Evolutionary conservation across 805 yeast genomes (phyloP), one percentile per base, ranked within the genome.

Genomic region (Pichia thaimueangensis): DNA sequence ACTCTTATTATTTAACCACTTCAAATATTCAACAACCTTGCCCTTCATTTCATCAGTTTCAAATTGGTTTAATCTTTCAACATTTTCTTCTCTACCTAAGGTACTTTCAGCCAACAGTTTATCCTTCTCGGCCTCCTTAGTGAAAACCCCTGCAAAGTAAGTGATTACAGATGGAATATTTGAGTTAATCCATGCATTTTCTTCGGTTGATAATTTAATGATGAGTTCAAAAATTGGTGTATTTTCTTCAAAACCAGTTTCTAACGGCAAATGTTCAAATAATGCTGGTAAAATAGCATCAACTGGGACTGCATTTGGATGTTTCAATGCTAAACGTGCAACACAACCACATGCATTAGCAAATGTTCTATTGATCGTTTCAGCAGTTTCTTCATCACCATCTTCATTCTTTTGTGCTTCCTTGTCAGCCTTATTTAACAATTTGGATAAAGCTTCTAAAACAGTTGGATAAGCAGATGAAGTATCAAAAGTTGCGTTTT

Each of bases 301-400:
- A 51, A 87, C 65, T 47, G 97, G 97, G 52, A 89, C 79, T 29
- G 82, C 74, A 30, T 65, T 67, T 55, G 77, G 79, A 61, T 84
- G 75, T 59, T 82, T 81, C 62, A 86, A 68, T 12, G 85, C 76
- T 85, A 93, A 73, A 66, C 98, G 80, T 15, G 96, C 89, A 45
- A 89, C 95, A 74, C 97, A 93, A 34, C 98, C 98, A 63, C 93
- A 83, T 5, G 96, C 96, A 63, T 93, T 93, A 47, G 97, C 96
- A 53, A 77, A 78, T 6, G 94, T 79, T 68, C 95, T 76, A 66
- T 82, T 81, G 54, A 86, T 76, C 47, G 78, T 82, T 51, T 87
- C 95, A 56, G 74, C 75, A 27, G 86, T 72, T 62, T 84, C 91
- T 51, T 82, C 94, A 55, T 80, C 87, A 48, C 78, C 84, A 43